Percentiles rank a stretch among this genome's conserved stretches.
Conservation (phyloP, 176 grass and related monocot species). For the Oryza longistaminata region DNA sequence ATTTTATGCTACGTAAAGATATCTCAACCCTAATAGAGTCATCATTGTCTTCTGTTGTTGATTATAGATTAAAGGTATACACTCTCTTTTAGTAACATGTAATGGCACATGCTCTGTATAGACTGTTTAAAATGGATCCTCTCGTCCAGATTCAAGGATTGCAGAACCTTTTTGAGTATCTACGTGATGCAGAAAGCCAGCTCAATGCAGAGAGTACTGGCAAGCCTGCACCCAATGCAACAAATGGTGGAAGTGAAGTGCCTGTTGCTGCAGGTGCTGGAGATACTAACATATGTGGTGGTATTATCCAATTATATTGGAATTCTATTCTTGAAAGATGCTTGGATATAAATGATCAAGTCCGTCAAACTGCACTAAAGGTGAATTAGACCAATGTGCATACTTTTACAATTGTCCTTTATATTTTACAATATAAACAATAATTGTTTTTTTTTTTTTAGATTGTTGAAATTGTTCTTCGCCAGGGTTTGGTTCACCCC, state of each 20-base stretch:
- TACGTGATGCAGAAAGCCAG: slow-evolving; percentile 89
- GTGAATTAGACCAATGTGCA: slow-evolving; percentile 41
- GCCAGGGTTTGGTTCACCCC: slow-evolving; percentile 95
- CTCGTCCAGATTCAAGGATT: slow-evolving; percentile 81
- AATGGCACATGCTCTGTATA: slow-evolving; percentile 21
- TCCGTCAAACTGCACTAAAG: slow-evolving; percentile 90
- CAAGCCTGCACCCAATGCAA: slow-evolving; percentile 48
- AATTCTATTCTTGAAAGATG: slow-evolving; percentile 87
- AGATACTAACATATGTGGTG: slow-evolving; percentile 98
- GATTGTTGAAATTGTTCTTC: slow-evolving; percentile 99
- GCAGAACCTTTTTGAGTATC: slow-evolving; percentile 95
- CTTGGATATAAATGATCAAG: slow-evolving; percentile 75
- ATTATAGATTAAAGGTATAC: slow-evolving; percentile 81
- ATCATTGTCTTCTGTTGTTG: slow-evolving; percentile 66
- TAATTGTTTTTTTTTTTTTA: slow-evolving; percentile 35
- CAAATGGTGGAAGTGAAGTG: slow-evolving; percentile 65
- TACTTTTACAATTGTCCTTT: slow-evolving; percentile 20
- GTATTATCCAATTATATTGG: slow-evolving; percentile 99
- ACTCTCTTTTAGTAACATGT: slow-evolving; percentile 15
- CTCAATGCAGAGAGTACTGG: slow-evolving; percentile 53
- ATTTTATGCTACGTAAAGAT: slow-evolving; percentile 91
- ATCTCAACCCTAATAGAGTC: slow-evolving; percentile 80
- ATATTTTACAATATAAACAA: slow-evolving; percentile 14
- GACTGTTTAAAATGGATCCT: slow-evolving; percentile 6
- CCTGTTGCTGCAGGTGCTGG: slow-evolving; percentile 98